phyloP scores from a whole-genome alignment of 2,329 filamentous ascomycete genomes.

The Penicillium sp. region DNA sequence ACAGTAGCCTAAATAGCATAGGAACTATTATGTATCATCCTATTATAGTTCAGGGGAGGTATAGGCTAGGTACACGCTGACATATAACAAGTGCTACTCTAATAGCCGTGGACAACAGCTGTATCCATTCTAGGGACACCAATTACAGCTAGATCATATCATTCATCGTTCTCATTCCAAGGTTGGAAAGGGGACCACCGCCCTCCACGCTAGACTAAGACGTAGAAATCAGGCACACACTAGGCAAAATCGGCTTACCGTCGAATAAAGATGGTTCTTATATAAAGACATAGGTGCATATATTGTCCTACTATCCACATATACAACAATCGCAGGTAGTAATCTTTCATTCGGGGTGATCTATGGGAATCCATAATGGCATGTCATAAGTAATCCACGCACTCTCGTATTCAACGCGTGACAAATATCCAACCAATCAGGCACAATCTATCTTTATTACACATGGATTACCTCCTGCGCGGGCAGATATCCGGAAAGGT shows the following conservation, averaged over 20 bases:
- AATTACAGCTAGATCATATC: not conserved
- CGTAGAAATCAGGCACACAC: not conserved
- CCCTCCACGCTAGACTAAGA: not conserved
- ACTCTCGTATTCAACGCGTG: not conserved
- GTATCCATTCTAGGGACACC: not conserved
- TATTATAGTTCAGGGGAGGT: not conserved
- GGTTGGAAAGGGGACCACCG: not conserved
- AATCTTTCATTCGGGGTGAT: slow-evolving; percentile 8
- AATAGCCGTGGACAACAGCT: not conserved
- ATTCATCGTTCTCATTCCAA: not conserved
- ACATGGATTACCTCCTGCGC: not conserved
- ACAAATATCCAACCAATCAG: not conserved
- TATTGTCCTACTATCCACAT: not conserved
- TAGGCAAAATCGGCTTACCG: not conserved
- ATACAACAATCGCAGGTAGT: not conserved
- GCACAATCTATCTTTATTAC: slow-evolving; percentile 9
- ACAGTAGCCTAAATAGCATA: not conserved
- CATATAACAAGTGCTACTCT: not conserved
- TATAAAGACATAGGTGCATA: not conserved
- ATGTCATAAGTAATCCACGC: not conserved
- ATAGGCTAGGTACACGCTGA: not conserved
- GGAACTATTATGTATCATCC: not conserved
- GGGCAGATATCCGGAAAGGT: not conserved
- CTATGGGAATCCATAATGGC: slow-evolving; percentile 11
- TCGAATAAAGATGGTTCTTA: not conserved